Conservation (phyloP, 257 asterid genomes). For the Thymus quinquecostatus region DNA sequence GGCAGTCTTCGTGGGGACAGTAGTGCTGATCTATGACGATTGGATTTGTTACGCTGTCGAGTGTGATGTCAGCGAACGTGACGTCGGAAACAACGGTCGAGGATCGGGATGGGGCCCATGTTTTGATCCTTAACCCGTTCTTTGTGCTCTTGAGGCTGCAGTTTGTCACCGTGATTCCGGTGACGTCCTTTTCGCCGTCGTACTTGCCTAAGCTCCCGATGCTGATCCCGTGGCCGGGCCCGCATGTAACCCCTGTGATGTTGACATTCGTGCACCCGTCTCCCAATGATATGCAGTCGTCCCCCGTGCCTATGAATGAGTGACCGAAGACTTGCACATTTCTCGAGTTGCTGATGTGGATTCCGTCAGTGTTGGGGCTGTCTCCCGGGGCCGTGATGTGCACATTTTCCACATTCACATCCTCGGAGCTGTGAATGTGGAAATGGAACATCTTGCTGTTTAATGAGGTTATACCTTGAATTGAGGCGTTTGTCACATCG, state of each 20-base stretch:
- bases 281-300: slow-evolving; percentile 59
- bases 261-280: slow-evolving; percentile 41
- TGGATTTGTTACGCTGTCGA: slow-evolving; percentile 46
- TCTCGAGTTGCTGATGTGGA: slow-evolving; percentile 44
- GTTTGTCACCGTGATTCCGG: slow-evolving; percentile 33
- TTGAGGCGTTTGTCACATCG: slow-evolving; percentile 8
- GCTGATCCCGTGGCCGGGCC: slow-evolving; percentile 77
- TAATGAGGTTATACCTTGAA: slow-evolving; percentile 36
- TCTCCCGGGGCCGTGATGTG: slow-evolving; percentile 48
- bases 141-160: slow-evolving; percentile 38
- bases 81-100: slow-evolving; percentile 38
- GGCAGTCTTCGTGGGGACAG: slow-evolving; percentile 42
- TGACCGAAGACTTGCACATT: slow-evolving; percentile 22
- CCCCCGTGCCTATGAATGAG: slow-evolving; percentile 51
- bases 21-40: slow-evolving; percentile 62
- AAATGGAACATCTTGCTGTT: slow-evolving; percentile 63
- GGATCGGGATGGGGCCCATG: slow-evolving; percentile 51
- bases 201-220: slow-evolving; percentile 57
- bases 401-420: slow-evolving; percentile 31
- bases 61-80: slow-evolving; percentile 30
- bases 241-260: slow-evolving; percentile 42
- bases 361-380: slow-evolving; percentile 77
- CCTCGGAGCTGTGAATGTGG: slow-evolving; percentile 32
- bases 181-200: slow-evolving; percentile 28
- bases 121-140: slow-evolving; percentile 63